These are phyloP conservation scores for Lagenidium giganteum DNA, from an alignment of 352 stramenopile species.

Conservation along the genomic window DNA sequence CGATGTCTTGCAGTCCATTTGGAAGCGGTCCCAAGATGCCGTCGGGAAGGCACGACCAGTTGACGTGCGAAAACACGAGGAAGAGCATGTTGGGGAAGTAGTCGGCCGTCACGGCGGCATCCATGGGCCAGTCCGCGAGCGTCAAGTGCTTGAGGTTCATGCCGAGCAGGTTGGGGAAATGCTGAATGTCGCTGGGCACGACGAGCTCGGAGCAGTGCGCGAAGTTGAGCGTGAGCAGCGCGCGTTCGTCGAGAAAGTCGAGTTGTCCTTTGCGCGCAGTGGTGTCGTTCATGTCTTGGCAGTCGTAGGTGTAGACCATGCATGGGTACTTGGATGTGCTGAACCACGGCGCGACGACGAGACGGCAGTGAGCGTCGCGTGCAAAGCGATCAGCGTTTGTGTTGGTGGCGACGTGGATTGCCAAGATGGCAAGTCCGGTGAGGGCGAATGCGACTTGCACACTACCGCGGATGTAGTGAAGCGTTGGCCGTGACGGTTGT, in stretches of 20 bases:
- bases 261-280: too few relatives aligned
- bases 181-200: slow-evolving; percentile 6
- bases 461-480: too few relatives aligned
- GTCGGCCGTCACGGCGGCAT: slow-evolving; percentile 4
- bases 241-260: slow-evolving; percentile 3
- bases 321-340: too few relatives aligned
- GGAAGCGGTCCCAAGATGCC: slow-evolving; percentile 3
- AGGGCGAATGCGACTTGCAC: too few relatives aligned
- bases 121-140: slow-evolving; percentile 12
- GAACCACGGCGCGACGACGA: too few relatives aligned
- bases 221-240: slow-evolving; percentile 13
- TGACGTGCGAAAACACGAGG: slow-evolving; percentile 5
- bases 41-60: slow-evolving; percentile 14
- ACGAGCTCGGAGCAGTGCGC: slow-evolving; percentile 13
- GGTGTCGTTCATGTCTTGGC: too few relatives aligned
- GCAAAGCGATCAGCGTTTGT: too few relatives aligned
- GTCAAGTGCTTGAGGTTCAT: slow-evolving; percentile 20
- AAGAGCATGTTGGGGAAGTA: slow-evolving; percentile 3
- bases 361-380: too few relatives aligned
- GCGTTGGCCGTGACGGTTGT: too few relatives aligned
- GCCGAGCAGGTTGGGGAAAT: slow-evolving; percentile 10
- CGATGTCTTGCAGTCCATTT: slow-evolving; percentile 6
- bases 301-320: too few relatives aligned
- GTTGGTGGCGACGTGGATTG: background rate
- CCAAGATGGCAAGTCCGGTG: background rate